These are phyloP conservation scores for Scedosporium boydii DNA, from an alignment of 2,329 filamentous ascomycete genomes.

Conservation along the genomic window DNA sequence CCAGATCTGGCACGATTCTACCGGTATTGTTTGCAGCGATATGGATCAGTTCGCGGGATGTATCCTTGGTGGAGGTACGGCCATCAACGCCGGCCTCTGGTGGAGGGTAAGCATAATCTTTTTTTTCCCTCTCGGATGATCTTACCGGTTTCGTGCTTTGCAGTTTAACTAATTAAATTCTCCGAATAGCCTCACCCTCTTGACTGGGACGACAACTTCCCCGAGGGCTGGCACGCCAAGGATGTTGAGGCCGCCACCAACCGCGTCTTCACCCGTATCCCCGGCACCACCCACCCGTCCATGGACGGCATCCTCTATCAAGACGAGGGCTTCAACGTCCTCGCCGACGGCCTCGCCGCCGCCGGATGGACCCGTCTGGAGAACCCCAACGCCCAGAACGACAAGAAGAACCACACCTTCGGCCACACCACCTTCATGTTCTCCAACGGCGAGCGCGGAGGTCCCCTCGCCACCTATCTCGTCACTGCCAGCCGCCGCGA, in stretches of 20 bases:
- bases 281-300: slow-evolving; percentile 57
- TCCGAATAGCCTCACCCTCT: slow-evolving; percentile 36
- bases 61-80: slow-evolving; percentile 57
- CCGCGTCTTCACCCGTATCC: slow-evolving; percentile 59
- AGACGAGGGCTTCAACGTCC: slow-evolving; percentile 55
- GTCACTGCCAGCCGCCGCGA: slow-evolving; percentile 46
- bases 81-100: slow-evolving; percentile 60
- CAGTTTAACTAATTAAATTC: neutral
- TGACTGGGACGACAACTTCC: slow-evolving; percentile 68
- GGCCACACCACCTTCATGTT: slow-evolving; percentile 60
- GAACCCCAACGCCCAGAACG: slow-evolving; percentile 48
- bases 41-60: slow-evolving; percentile 67
- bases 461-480: slow-evolving; percentile 63
- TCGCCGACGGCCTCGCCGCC: slow-evolving; percentile 47
- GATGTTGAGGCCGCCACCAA: slow-evolving; percentile 52
- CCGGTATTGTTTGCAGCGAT: slow-evolving; percentile 57
- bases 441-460: slow-evolving; percentile 54
- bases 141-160: too few species aligned
- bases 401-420: slow-evolving; percentile 56
- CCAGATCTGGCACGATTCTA: slow-evolving; percentile 56
- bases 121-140: neutral
- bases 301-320: slow-evolving; percentile 57
- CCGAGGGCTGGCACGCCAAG: slow-evolving; percentile 56
- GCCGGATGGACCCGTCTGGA: slow-evolving; percentile 52
- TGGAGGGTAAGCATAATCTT: slow-evolving; percentile 32